phyloP scores from a whole-genome alignment of 1,284 basidiomycete species.

The Boletus semigastroideus region DNA sequence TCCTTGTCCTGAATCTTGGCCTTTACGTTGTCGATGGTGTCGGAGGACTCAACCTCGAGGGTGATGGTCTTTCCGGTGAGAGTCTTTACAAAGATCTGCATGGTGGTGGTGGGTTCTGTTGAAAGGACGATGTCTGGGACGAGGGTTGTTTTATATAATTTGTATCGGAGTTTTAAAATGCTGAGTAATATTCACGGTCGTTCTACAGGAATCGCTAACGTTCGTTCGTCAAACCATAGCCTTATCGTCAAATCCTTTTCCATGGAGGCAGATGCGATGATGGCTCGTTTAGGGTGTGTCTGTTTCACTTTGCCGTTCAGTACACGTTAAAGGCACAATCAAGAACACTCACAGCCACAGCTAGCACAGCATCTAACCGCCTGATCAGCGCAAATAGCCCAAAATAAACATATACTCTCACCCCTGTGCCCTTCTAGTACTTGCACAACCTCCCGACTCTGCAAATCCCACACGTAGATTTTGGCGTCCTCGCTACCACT shows the following conservation, averaged over 20 bases:
- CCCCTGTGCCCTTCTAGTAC: conserved; percentile 80
- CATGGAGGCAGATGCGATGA: conserved; percentile 81
- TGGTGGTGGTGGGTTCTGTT: conserved; percentile 42
- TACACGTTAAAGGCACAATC: background rate
- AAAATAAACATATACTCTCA: conserved; percentile 31
- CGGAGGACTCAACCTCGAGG: conserved; percentile 86
- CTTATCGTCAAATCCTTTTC: conserved; percentile 83
- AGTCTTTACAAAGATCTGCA: conserved; percentile 87
- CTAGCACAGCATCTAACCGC: conserved; percentile 65
- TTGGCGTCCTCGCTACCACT: conserved; percentile 91
- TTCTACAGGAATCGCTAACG: conserved; percentile 1
- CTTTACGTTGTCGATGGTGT: conserved; percentile 89
- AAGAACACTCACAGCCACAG: conserved; percentile 58
- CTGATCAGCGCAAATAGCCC: conserved; percentile 4
- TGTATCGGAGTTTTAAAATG: conserved; percentile 26
- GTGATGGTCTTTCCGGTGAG: conserved; percentile 94
- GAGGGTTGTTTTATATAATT: conserved; percentile 23
- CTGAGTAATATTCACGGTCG: conserved; percentile 13
- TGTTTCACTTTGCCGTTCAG: conserved; percentile 31
- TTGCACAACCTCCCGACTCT: conserved; percentile 75
- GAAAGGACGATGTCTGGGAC: background rate
- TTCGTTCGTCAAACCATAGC: conserved; percentile 62
- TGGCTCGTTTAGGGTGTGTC: conserved; percentile 69
- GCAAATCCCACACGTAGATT: conserved; percentile 89
- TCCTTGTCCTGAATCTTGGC: conserved; percentile 85